phyloP scores from a whole-genome alignment of 78 protist species.

The Chrysochromulina parva region DNA sequence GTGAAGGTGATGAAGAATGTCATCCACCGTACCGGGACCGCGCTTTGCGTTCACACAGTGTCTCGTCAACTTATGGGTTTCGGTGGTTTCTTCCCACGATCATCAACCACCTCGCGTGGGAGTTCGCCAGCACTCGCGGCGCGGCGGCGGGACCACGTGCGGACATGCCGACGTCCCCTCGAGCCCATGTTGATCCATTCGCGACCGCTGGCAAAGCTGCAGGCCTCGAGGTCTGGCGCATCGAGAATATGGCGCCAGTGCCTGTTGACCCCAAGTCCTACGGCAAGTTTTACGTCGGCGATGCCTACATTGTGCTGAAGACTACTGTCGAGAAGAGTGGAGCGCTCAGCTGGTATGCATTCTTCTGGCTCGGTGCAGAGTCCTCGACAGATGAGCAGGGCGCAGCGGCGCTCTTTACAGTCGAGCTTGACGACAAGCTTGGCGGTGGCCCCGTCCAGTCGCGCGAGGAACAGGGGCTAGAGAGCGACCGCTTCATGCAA shows the following conservation, averaged over 20 bases:
- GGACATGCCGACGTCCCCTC: too few relatives aligned
- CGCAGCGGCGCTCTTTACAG: constrained; percentile 81
- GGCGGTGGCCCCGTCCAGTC: constrained; percentile 60
- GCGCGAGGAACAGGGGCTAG: constrained; percentile 53
- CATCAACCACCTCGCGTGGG: too few relatives aligned
- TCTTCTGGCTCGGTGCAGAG: constrained; percentile 79
- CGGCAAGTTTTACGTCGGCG: constrained; percentile 72
- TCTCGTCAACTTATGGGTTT: too few relatives aligned
- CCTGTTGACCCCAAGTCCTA: background rate
- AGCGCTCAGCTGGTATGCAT: background rate
- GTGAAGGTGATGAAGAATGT: too few relatives aligned
- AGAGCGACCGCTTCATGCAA: constrained; percentile 20
- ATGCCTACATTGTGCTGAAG: constrained; percentile 75
- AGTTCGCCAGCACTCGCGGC: too few relatives aligned
- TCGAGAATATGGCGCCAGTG: constrained; percentile 28
- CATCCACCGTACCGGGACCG: too few relatives aligned
- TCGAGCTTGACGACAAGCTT: constrained; percentile 78
- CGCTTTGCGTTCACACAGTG: too few relatives aligned
- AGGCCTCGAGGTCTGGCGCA: constrained; percentile 58
- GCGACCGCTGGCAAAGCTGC: background rate
- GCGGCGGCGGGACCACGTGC: too few relatives aligned
- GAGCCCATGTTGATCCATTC: too few relatives aligned
- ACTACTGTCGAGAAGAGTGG: constrained; percentile 5
- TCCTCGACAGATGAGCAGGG: constrained; percentile 74
- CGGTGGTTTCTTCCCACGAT: too few relatives aligned